Base-by-base conservation (phyloP, 352 stramenopile species). In the Phytophthora citrophthora region DNA sequence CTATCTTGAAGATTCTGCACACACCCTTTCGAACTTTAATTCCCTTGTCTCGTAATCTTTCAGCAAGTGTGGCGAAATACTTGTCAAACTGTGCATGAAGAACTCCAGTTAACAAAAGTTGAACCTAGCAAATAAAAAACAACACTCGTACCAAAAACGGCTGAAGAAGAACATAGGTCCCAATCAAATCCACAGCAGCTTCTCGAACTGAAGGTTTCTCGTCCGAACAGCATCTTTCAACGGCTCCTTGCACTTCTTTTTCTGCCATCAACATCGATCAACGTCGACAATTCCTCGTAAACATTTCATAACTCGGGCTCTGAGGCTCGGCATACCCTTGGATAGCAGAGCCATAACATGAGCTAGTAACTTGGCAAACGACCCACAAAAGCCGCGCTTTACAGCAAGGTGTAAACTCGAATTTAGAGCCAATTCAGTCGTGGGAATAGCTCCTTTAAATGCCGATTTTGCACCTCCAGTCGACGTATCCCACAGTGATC, bases 11-110 rank as follows among this genome's bases (percentile, higher is more conserved):
- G 29, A 94, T 93, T 51, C 86, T 92, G 63, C 88, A 93, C 11
- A 94, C 87, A 34, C 79, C 92, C 64, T 93, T 95, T 11, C 88
- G 81, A 20, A 96, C 88, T 62, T 87, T 95, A 45, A 94, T 88
- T 8, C 85, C 87, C 57, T 91, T 93, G 63, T 96, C 88, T 9
- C 83, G 81, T 27, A 95, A 39, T 10, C 88, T 83, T 31, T 93
- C 83, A 20, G 68, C 66, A 18, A 96, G 68, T 31, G 88, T 82
- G 1, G 88, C 83, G 36, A 91, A 93, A 64, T 96, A 96, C 16
- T 69, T 80, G 49, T 93, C 81, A 58, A 96, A 90, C 88, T 96
- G 44, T 39, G 11, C 31, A 59, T 16, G 32, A n/a, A 51, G 56
- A 36, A 64, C 15, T 3, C 12, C 40, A 32, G 16, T 62, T 26